phyloP scores from a whole-genome alignment of 2,329 filamentous ascomycete genomes.

The Blastomyces gilchristii region DNA sequence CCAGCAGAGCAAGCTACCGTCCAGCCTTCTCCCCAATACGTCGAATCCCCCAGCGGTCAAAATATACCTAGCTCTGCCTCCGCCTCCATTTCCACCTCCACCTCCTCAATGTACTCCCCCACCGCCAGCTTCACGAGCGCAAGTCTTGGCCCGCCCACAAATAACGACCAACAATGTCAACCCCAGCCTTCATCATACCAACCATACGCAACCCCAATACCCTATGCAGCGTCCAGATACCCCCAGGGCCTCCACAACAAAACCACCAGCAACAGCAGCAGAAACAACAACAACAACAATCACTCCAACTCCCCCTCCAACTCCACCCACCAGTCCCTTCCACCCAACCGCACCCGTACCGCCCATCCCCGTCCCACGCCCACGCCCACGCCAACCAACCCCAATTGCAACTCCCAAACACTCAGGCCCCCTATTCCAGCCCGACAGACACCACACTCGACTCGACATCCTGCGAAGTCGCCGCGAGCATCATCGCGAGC shows the following conservation, averaged over 20 bases:
- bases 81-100: neutral
- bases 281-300: neutral
- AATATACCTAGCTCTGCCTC: neutral
- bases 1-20: neutral
- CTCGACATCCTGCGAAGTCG: constrained; percentile 16
- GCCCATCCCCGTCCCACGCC: neutral
- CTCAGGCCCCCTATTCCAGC: constrained; percentile 26
- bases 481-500: constrained; percentile 18
- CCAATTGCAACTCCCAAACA: neutral
- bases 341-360: neutral
- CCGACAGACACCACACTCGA: neutral
- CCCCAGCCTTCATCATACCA: neutral
- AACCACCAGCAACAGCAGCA: constrained; percentile 17
- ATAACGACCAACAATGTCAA: neutral
- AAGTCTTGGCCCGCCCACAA: neutral
- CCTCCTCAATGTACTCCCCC: neutral
- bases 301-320: neutral
- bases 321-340: neutral
- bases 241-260: neutral
- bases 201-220: neutral
- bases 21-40: neutral
- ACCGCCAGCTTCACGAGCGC: neutral
- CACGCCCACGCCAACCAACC: neutral
- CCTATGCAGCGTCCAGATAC: neutral
- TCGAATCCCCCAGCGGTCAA: neutral